These are phyloP conservation scores for Aspergillus calidoustus DNA, from an alignment of 2,329 filamentous ascomycete species.

Conservation along the genomic window DNA sequence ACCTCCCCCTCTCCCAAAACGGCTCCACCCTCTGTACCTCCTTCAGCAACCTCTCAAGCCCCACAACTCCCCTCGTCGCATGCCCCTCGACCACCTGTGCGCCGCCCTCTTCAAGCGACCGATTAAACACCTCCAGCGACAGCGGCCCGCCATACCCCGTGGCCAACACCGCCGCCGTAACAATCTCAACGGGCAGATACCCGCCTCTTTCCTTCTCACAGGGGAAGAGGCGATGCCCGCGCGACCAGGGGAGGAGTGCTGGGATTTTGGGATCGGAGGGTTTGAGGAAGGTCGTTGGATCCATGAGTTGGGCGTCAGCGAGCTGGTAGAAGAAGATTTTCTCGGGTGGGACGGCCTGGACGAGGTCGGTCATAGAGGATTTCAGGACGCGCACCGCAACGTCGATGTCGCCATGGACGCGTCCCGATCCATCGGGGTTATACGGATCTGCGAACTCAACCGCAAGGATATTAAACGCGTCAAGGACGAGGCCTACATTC, in stretches of 20 bases:
- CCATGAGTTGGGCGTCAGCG: constrained; percentile 36
- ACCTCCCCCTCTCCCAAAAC: constrained; percentile 27
- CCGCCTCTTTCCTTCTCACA: constrained; percentile 31
- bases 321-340: constrained; percentile 41
- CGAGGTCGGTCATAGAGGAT: constrained; percentile 32
- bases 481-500: constrained; percentile 39
- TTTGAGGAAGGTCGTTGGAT: constrained; percentile 26
- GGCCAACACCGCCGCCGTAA: constrained; percentile 35
- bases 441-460: constrained; percentile 40
- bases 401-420: constrained; percentile 28
- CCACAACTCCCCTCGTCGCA: constrained; percentile 28
- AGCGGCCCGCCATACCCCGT: constrained; percentile 39
- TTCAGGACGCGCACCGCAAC: constrained; percentile 28
- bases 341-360: constrained; percentile 33
- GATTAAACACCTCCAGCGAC: constrained; percentile 40
- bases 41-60: constrained; percentile 18
- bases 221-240: constrained; percentile 36
- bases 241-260: constrained; percentile 37
- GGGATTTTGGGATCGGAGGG: constrained; percentile 30
- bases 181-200: constrained; percentile 39
- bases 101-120: constrained; percentile 30
- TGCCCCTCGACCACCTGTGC: constrained; percentile 26
- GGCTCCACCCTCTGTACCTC: constrained; percentile 23
- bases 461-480: constrained; percentile 39
- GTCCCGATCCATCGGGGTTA: constrained; percentile 34